These are phyloP conservation scores for Sporothrix brasiliensis DNA, from an alignment of 2,329 filamentous ascomycete species.

Conservation along the genomic window DNA sequence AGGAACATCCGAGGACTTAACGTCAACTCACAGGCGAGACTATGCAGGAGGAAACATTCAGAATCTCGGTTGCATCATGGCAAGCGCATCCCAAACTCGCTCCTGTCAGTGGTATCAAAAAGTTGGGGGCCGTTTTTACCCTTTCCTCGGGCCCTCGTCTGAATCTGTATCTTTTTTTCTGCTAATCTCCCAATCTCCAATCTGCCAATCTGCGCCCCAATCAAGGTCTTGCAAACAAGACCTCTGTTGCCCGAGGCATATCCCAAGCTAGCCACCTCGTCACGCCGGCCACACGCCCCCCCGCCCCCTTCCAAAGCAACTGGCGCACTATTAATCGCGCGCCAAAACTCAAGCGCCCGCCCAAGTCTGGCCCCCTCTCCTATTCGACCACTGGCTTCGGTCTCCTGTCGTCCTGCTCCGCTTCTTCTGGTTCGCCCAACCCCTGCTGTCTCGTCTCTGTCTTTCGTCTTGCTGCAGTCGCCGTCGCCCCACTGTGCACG, in stretches of 20 bases:
- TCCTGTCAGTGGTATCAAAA: slow-evolving; percentile 2
- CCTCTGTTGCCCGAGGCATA: not conserved
- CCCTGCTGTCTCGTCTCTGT: slow-evolving; percentile 16
- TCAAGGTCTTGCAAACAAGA: not conserved
- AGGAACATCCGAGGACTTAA: too few species aligned
- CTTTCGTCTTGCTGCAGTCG: not conserved
- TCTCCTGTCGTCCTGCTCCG: not conserved
- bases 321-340: slow-evolving; percentile 36
- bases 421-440: not conserved
- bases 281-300: slow-evolving; percentile 4
- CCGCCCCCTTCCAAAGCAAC: slow-evolving; percentile 21
- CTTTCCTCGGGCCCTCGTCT: slow-evolving; percentile 29
- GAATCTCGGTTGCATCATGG: not conserved
- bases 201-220: slow-evolving; percentile 19
- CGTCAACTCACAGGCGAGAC: not conserved
- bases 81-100: not conserved
- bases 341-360: slow-evolving; percentile 36
- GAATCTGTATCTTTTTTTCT: slow-evolving; percentile 8
- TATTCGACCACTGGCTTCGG: not conserved
- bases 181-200: slow-evolving; percentile 17
- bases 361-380: not conserved
- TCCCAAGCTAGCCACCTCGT: not conserved
- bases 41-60: slow-evolving; percentile 8
- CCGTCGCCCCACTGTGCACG: slow-evolving; percentile 12
- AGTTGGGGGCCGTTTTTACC: slow-evolving; percentile 33